Evolutionary conservation across 2,329 filamentous ascomycete genomes (phyloP).

Genomic region (Bipolaris gigantea): DNA sequence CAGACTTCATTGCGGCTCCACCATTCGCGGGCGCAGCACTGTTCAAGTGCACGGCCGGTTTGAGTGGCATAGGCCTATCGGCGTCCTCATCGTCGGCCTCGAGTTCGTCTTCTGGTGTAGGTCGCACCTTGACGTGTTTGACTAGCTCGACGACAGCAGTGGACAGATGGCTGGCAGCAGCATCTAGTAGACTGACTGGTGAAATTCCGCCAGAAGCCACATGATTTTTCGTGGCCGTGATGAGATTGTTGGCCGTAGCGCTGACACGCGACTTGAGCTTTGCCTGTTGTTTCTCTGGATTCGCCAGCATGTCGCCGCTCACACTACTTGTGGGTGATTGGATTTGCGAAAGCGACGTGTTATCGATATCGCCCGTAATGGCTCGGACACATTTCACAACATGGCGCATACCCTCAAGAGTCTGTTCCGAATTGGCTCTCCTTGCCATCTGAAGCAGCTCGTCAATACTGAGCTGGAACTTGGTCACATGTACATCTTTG

Average conservation of each 20-base stretch:
- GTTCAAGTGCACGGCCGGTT: slow-evolving; percentile 25
- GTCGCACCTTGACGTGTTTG: slow-evolving; percentile 78
- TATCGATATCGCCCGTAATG: slow-evolving; percentile 77
- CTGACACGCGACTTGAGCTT: slow-evolving; percentile 82
- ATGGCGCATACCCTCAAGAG: slow-evolving; percentile 83
- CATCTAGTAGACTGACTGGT: slow-evolving; percentile 90
- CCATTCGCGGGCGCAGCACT: slow-evolving; percentile 20
- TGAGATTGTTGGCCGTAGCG: slow-evolving; percentile 92
- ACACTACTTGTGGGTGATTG: slow-evolving; percentile 43
- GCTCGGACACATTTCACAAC: slow-evolving; percentile 81
- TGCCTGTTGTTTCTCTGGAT: slow-evolving; percentile 56
- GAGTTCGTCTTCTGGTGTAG: slow-evolving; percentile 74
- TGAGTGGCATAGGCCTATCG: slow-evolving; percentile 42
- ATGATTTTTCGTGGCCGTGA: slow-evolving; percentile 93
- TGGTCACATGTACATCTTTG: slow-evolving; percentile 89
- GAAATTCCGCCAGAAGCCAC: slow-evolving; percentile 79
- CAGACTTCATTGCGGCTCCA: slow-evolving; percentile 12
- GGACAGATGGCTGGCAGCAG: slow-evolving; percentile 86
- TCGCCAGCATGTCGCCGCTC: slow-evolving; percentile 35
- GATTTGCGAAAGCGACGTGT: slow-evolving; percentile 52
- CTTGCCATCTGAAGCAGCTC: slow-evolving; percentile 81
- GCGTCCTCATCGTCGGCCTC: slow-evolving; percentile 66
- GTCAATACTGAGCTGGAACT: slow-evolving; percentile 92
- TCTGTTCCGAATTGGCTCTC: slow-evolving; percentile 69
- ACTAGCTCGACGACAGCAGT: slow-evolving; percentile 84